phyloP scores from a whole-genome alignment of 768 basidiomycete genomes.

The Serpula lacrymans region DNA sequence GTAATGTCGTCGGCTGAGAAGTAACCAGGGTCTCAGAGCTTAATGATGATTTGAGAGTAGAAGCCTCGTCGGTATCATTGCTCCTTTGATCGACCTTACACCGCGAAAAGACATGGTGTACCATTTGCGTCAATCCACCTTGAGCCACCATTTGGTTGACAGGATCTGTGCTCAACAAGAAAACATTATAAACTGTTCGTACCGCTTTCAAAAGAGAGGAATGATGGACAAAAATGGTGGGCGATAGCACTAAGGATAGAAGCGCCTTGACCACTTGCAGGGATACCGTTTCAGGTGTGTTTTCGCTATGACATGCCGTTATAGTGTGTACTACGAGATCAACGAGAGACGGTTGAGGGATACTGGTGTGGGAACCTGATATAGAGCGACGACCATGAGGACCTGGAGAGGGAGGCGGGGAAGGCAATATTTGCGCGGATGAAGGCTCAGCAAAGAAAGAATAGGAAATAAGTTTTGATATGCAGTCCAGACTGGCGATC shows the following conservation, averaged over 20 bases:
- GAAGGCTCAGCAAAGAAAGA: conserved; percentile 87
- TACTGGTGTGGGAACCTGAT: conserved; percentile 43
- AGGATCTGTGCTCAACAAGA: conserved; percentile 83
- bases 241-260: conserved; percentile 83
- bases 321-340: conserved; percentile 95
- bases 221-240: conserved; percentile 88
- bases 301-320: conserved; percentile 85
- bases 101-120: conserved; percentile 91
- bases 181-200: conserved; percentile 97
- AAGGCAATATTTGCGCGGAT: conserved; percentile 44
- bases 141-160: conserved; percentile 99
- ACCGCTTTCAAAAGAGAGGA: conserved; percentile 94
- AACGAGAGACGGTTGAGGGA: conserved; percentile 73
- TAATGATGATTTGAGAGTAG: conserved; percentile 14
- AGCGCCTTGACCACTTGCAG: conserved; percentile 96
- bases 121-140: conserved; percentile 97
- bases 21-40: conserved; percentile 19
- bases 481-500: conserved; percentile 96
- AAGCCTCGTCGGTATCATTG: conserved; percentile 15
- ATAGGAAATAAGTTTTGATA: conserved; percentile 95
- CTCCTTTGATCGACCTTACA: conserved; percentile 43
- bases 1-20: background rate
- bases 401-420: conserved; percentile 75
- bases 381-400: conserved; percentile 39
- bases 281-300: conserved; percentile 85